Conservation (phyloP, 192 early-diverging fungal genomes). For the Powellomyces hirtus region DNA sequence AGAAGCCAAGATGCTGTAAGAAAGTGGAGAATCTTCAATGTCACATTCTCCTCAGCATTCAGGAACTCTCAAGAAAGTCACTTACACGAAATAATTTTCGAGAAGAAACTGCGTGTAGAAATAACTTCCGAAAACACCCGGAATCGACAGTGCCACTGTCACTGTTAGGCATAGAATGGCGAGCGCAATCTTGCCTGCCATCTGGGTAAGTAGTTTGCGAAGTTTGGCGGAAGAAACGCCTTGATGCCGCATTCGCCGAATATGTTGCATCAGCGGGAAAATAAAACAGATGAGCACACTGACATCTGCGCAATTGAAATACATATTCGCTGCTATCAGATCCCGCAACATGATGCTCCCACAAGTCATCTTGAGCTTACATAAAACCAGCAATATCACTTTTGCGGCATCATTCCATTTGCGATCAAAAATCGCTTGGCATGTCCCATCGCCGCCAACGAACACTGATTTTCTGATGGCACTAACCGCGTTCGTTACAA, state of each 20-base stretch:
- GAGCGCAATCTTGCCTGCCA: slow-evolving; percentile 11
- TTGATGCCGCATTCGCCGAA: neutral
- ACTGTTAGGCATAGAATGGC: neutral
- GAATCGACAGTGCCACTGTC: neutral
- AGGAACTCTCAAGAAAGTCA: too few relatives aligned
- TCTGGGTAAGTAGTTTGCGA: neutral
- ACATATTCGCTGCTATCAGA: too few relatives aligned
- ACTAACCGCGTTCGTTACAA: slow-evolving; percentile 2
- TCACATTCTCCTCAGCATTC: too few relatives aligned
- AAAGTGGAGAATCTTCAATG: too few relatives aligned
- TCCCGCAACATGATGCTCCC: neutral
- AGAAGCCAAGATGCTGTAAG: too few relatives aligned
- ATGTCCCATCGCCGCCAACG: slow-evolving; percentile 5
- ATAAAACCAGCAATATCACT: slow-evolving; percentile 5
- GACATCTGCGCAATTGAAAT: neutral
- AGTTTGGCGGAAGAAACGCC: neutral
- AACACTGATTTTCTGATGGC: neutral
- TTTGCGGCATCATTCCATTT: slow-evolving; percentile 2
- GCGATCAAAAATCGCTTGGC: slow-evolving; percentile 1
- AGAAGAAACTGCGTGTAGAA: slow-evolving; percentile 11
- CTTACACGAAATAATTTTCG: slow-evolving; percentile 17
- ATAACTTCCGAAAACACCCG: slow-evolving; percentile 1
- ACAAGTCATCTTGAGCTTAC: slow-evolving; percentile 7
- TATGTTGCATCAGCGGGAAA: neutral
- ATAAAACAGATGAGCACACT: neutral